Base-by-base conservation (phyloP, 345 rosid species). In the Syzygium oleosum region DNA sequence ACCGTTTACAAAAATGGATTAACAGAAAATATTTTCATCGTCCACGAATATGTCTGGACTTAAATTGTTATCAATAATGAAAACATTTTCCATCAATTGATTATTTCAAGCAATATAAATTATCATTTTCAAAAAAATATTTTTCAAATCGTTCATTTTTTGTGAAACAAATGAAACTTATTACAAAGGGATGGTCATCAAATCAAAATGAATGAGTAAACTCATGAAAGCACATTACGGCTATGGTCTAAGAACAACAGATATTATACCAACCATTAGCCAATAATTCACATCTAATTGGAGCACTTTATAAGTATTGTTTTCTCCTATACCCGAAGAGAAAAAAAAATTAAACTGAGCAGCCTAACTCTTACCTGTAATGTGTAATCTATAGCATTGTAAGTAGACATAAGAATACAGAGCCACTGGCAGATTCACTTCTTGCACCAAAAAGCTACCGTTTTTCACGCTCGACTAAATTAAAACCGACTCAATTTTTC, bases 81-180 rank as follows among this genome's bases (percentile, higher is more conserved):
- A n/a, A 61, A 61, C 1, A n/a, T 14, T 61, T 1, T n/a, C 2
- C 19, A 61, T 16, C 7, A 61, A 61, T 8, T 61, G 7, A 61
- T 61, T 1, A 3, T 61, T 59, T 61, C 2, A n/a, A n/a, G 1
- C 7, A 61, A n/a, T n/a, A n/a, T 14, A 14, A n/a, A 7, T 0
- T n/a, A 13, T 61, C 9, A n/a, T 5, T 11, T 59, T 59, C 0
- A 59, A 0, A 6, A 59, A 25, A 25, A 4, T 5, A 25, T 12
- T 27, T 59, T 12, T 59, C 12, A 25, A 59, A 59, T 59, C 5
- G 25, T 11, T 59, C 5, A 59, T 59, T 1, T 59, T 27, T 25
- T 29, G 12, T 11, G 15, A 61, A 2, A 61, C 2, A 61, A 61
- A 61, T 3, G 17, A n/a, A n/a, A 5, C 38, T 29, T 61, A 43